Evolutionary conservation across 495 filamentous ascomycete species (phyloP), one percentile per base, ranked within the genome.

Genomic region (Lichenothelia convexa): DNA sequence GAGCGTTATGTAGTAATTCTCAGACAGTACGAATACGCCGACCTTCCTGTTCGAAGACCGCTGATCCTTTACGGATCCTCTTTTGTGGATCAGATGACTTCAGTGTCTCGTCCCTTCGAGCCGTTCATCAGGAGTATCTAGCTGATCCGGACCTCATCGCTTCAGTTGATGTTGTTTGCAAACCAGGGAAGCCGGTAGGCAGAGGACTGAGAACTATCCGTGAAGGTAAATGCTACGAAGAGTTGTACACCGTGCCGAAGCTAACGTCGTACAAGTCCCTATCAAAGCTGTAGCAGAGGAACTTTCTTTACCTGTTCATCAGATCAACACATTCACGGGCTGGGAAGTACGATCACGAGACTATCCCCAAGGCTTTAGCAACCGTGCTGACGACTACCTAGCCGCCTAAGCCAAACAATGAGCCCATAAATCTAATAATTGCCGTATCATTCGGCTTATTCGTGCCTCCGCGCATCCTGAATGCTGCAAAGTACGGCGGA

Each of bases 11-110:
- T n/a, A n/a, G n/a, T n/a, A n/a, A n/a, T n/a, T n/a, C n/a, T n/a
- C n/a, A n/a, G n/a, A n/a, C n/a, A n/a, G n/a, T n/a, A n/a, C n/a
- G n/a, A n/a, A n/a, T n/a, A n/a, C n/a, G n/a, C n/a, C n/a, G n/a
- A n/a, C n/a, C n/a, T n/a, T n/a, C n/a, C 31, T 33, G 56, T 1
- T 59, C 55, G 23, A 59, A 54, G 33, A 34, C 55, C 15, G 52
- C 57, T 44, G 67, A 74, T 18, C 83, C 83, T 1, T 65, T 97
- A 19, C 68, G 77, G n/a, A 82, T 97, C 34, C 71, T 97, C 13
- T 97, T 93, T 58, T 95, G 85, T 54, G 89, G 89, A 18, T 91
- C 91, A 8, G 89, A 97, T 50, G 65, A 78, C 4, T 93, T 94
- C 57, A 93, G 86, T 57, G 75, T 77, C 49, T 69, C 70, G 23